Evolutionary conservation across 1,284 basidiomycete genomes (phyloP).

Genomic region (Rhodofomes roseus): DNA sequence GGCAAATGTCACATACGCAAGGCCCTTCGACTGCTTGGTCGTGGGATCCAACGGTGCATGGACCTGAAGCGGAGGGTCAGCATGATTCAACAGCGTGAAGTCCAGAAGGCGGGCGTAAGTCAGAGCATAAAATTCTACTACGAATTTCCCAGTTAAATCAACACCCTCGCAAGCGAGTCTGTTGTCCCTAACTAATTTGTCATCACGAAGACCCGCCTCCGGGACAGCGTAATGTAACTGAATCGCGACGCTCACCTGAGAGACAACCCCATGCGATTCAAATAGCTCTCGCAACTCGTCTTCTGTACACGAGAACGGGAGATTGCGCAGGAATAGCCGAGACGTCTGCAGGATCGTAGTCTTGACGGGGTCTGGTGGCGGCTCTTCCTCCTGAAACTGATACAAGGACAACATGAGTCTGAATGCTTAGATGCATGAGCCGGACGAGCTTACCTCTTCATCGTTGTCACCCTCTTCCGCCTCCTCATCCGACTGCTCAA

Average conservation of each 20-base stretch:
- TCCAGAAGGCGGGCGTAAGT: slow-evolving; percentile 16
- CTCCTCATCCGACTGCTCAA: slow-evolving; percentile 61
- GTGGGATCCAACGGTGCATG: slow-evolving; percentile 77
- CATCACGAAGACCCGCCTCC: slow-evolving; percentile 24
- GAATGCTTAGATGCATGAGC: not conserved
- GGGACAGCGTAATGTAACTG: not conserved
- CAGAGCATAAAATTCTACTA: slow-evolving; percentile 55
- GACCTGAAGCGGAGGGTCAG: slow-evolving; percentile 44
- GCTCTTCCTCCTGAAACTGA: slow-evolving; percentile 1
- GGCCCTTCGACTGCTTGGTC: slow-evolving; percentile 74
- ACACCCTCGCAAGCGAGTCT: slow-evolving; percentile 42
- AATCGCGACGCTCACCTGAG: slow-evolving; percentile 54
- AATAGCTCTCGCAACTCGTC: slow-evolving; percentile 73
- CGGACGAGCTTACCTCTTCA: slow-evolving; percentile 5
- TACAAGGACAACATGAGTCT: not conserved
- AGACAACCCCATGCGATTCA: slow-evolving; percentile 66
- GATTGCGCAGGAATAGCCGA: slow-evolving; percentile 88
- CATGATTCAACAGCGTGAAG: not conserved
- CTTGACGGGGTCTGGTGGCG: slow-evolving; percentile 40
- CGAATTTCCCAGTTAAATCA: slow-evolving; percentile 56
- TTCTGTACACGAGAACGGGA: slow-evolving; percentile 82
- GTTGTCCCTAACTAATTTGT: slow-evolving; percentile 45
- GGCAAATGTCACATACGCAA: slow-evolving; percentile 82
- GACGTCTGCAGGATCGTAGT: slow-evolving; percentile 75
- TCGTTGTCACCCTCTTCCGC: slow-evolving; percentile 26